Percentiles rank a stretch among this genome's conserved stretches.
Evolutionary conservation across 139 green algal genomes (phyloP).

Genomic region (Tetradesmus lagerheimii): DNA sequence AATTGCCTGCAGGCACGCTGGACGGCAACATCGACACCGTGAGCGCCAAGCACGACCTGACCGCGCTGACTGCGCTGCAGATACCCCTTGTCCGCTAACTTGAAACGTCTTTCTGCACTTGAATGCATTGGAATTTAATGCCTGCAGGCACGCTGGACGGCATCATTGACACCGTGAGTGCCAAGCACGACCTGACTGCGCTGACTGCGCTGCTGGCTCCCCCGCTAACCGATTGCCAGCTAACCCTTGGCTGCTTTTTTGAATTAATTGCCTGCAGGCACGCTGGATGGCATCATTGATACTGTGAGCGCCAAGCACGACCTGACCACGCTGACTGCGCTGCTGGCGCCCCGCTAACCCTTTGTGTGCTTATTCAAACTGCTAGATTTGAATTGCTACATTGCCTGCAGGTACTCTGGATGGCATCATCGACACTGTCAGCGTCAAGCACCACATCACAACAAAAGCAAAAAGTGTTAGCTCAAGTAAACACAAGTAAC

Average conservation of each 20-base stretch:
- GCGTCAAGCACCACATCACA: constrained; percentile 69
- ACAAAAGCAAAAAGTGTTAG: too few relatives aligned
- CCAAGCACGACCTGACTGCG: constrained; percentile 65
- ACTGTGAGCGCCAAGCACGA: constrained; percentile 83
- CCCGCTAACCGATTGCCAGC: too few relatives aligned
- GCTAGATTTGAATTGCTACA: too few relatives aligned
- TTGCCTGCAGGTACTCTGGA: constrained; percentile 63
- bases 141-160: constrained; percentile 53
- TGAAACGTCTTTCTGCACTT: too few relatives aligned
- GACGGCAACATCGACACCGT: constrained; percentile 94
- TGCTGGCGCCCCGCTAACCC: too few relatives aligned
- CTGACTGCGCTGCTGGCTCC: constrained; percentile 54
- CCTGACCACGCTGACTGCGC: constrained; percentile 55
- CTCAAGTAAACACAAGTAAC: too few relatives aligned
- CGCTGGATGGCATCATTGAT: constrained; percentile 90
- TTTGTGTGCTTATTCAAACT: too few relatives aligned
- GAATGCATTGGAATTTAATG: too few relatives aligned
- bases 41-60: constrained; percentile 73
- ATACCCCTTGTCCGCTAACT: too few relatives aligned
- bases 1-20: constrained; percentile 52
- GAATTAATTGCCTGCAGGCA: constrained; percentile 23
- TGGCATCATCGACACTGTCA: constrained; percentile 92
- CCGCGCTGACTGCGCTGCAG: constrained; percentile 47
- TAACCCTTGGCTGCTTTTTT: too few relatives aligned
- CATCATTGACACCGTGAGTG: neutral